phyloP scores from a whole-genome alignment of 2,329 filamentous ascomycete genomes.

The Fusarium veterinarium region DNA sequence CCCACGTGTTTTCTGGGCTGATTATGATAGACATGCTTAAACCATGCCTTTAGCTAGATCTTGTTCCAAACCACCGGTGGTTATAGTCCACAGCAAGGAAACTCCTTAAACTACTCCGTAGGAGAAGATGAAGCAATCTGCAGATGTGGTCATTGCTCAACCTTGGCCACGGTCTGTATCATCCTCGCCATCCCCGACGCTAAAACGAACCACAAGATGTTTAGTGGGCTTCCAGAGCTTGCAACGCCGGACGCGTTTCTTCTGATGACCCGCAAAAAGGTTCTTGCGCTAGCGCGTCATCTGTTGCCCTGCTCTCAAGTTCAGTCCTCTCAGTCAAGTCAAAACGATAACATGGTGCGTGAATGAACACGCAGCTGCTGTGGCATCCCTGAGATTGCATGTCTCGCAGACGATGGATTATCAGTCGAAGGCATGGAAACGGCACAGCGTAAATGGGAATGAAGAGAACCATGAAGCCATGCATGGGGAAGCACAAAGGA shows the following conservation, averaged over 20 bases:
- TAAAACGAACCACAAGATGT: slow-evolving; percentile 41
- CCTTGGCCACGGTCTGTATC: slow-evolving; percentile 28
- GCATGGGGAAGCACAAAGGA: slow-evolving; percentile 22
- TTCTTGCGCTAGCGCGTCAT: slow-evolving; percentile 33
- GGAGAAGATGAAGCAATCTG: slow-evolving; percentile 42
- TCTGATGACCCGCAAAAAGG: slow-evolving; percentile 35
- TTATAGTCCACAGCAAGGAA: slow-evolving; percentile 28
- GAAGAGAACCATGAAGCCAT: slow-evolving; percentile 7
- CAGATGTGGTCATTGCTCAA: slow-evolving; percentile 32
- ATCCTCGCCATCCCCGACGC: slow-evolving; percentile 38
- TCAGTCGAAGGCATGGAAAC: slow-evolving; percentile 2
- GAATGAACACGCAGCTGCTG: slow-evolving; percentile 2
- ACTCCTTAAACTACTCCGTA: slow-evolving; percentile 23
- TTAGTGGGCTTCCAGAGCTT: slow-evolving; percentile 33
- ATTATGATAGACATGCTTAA: slow-evolving; percentile 30
- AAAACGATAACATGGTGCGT: slow-evolving; percentile 16
- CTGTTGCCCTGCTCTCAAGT: slow-evolving; percentile 21
- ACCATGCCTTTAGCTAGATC: slow-evolving; percentile 31
- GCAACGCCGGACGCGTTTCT: slow-evolving; percentile 35
- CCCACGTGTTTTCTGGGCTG: slow-evolving; percentile 20
- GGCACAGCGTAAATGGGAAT: slow-evolving; percentile 17
- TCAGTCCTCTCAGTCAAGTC: slow-evolving; percentile 4
- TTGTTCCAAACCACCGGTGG: slow-evolving; percentile 30
- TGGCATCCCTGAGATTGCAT: background rate
- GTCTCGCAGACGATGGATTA: background rate